phyloP scores from a whole-genome alignment of 371 early-diverging fungal species.

The Lichtheimia hyalospora region DNA sequence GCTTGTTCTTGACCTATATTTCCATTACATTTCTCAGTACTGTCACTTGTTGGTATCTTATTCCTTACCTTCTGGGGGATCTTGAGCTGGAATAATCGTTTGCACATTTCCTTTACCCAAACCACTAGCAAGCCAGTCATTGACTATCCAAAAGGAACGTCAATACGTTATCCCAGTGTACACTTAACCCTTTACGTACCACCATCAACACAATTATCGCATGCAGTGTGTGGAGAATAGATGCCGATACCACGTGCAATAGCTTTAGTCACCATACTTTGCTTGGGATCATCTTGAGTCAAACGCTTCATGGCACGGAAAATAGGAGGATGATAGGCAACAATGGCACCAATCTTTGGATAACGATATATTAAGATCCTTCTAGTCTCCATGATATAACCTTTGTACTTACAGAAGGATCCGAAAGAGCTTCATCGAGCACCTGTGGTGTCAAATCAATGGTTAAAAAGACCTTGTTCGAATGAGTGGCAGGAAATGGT shows the following conservation, averaged over 20 bases:
- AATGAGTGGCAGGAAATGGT: conserved; percentile 68
- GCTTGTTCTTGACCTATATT: conserved; percentile 63
- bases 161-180: not conserved
- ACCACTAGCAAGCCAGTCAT: conserved; percentile 82
- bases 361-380: not conserved
- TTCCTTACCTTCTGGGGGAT: conserved; percentile 54
- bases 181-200: conserved; percentile 43
- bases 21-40: not conserved
- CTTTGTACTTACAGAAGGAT: conserved; percentile 47
- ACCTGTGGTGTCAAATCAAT: conserved; percentile 93
- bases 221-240: conserved; percentile 96
- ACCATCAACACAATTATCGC: conserved; percentile 84
- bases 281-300: conserved; percentile 71
- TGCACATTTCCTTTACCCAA: conserved; percentile 54
- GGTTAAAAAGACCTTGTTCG: conserved; percentile 87
- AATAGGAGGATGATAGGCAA: conserved; percentile 97
- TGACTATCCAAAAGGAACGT: conserved; percentile 45
- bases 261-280: conserved; percentile 80
- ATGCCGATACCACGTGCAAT: conserved; percentile 88
- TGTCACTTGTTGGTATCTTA: not conserved
- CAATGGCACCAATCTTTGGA: conserved; percentile 79
- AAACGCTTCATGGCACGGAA: conserved; percentile 88
- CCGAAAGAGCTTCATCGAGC: conserved; percentile 84
- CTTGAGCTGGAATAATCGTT: conserved; percentile 55
- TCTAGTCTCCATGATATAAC: no score